Percentiles rank a stretch among this genome's conserved stretches.
Evolutionary conservation across 108 stramenopile genomes (phyloP).

Genomic region (Chaetoceros tenuissimus): DNA sequence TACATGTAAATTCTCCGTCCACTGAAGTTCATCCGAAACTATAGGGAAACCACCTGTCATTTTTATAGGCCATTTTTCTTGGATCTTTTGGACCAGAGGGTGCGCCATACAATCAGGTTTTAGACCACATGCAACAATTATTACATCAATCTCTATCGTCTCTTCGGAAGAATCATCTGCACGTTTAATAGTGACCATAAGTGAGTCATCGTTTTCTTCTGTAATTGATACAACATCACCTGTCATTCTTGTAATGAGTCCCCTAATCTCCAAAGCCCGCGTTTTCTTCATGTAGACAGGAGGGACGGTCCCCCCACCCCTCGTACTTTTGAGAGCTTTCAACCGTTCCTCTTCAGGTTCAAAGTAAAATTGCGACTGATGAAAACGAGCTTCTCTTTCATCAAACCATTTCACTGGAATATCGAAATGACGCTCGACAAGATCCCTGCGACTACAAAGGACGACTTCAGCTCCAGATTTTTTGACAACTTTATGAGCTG

Average conservation of each 20-base stretch:
- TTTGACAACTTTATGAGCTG: conserved; percentile 23
- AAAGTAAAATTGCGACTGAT: conserved; percentile 55
- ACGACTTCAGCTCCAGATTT: conserved; percentile 7
- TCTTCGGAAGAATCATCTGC: background rate
- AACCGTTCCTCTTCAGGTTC: conserved; percentile 21
- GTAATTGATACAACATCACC: conserved; percentile 10
- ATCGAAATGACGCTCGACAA: conserved; percentile 56
- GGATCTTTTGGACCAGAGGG: conserved; percentile 15
- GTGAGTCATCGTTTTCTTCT: conserved; percentile 3
- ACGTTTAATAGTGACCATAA: conserved; percentile 11
- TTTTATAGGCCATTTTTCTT: conserved; percentile 17
- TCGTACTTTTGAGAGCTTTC: conserved; percentile 12
- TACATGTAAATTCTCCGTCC: conserved; percentile 36
- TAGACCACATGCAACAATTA: conserved; percentile 54
- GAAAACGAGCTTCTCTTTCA: conserved; percentile 24
- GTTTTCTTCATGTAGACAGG: conserved; percentile 48
- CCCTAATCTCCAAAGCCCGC: conserved; percentile 14
- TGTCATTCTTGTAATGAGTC: conserved; percentile 15
- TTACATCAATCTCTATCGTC: conserved; percentile 11
- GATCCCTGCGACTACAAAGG: conserved; percentile 40
- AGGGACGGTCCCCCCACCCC: conserved; percentile 66
- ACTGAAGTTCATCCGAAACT: conserved; percentile 43
- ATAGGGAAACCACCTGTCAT: conserved; percentile 43
- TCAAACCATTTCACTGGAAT: conserved; percentile 56
- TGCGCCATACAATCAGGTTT: conserved; percentile 28